These are phyloP conservation scores for Canariomyces notabilis DNA, from an alignment of 2,329 filamentous ascomycete genomes.

Conservation along the genomic window DNA sequence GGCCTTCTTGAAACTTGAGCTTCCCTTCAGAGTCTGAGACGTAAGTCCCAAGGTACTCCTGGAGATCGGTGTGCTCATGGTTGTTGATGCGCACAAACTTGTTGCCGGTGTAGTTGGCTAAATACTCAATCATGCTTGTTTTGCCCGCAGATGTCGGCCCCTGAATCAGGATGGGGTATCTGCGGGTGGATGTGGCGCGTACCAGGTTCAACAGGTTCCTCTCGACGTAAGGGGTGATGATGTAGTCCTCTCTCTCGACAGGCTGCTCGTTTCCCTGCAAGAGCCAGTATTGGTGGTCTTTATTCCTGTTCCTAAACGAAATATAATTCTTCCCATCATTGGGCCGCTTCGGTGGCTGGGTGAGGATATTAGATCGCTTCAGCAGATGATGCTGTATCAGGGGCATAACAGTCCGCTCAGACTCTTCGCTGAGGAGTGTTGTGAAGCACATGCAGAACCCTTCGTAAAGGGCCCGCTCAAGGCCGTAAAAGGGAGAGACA, in stretches of 20 bases:
- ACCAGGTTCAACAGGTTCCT: conserved; percentile 93
- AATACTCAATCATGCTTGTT: conserved; percentile 98
- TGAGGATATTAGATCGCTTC: conserved; percentile 63
- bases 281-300: conserved; percentile 80
- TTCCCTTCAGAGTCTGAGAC: conserved; percentile 80
- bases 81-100: conserved; percentile 99
- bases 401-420: conserved; percentile 72
- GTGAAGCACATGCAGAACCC: conserved; percentile 98
- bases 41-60: conserved; percentile 96
- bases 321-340: conserved; percentile 73
- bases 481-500: conserved; percentile 75
- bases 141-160: conserved; percentile 96
- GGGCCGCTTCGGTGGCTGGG: conserved; percentile 72
- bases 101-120: conserved; percentile 94
- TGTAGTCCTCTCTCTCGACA: conserved; percentile 80
- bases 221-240: conserved; percentile 92
- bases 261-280: conserved; percentile 64
- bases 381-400: conserved; percentile 74
- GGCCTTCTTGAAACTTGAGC: conserved; percentile 84
- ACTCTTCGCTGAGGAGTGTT: conserved; percentile 77
- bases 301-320: conserved; percentile 62
- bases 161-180: conserved; percentile 92
- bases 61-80: conserved; percentile 95
- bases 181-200: conserved; percentile 82
- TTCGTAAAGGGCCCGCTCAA: conserved; percentile 83